Evolutionary conservation across 2,329 filamentous ascomycete genomes (phyloP).

Genomic region (Ceratocystis cubensis): DNA sequence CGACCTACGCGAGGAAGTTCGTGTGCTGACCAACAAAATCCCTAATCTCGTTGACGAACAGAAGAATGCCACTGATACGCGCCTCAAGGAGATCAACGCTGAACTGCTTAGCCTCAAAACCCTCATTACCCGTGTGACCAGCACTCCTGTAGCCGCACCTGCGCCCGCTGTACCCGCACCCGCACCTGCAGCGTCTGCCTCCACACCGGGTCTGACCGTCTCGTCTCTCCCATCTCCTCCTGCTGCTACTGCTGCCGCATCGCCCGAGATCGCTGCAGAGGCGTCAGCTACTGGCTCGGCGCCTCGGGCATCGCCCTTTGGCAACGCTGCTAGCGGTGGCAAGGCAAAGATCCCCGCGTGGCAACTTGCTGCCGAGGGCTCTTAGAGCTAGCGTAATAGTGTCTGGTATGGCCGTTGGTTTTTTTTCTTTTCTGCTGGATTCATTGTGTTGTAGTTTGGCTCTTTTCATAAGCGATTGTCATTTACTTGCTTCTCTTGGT

Average conservation of each 20-base stretch:
- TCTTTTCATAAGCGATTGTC: slow-evolving; percentile 7
- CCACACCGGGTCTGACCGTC: not conserved
- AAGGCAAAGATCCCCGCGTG: slow-evolving; percentile 66
- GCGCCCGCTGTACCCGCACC: slow-evolving; percentile 21
- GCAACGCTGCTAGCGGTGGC: slow-evolving; percentile 28
- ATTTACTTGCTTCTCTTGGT: not conserved
- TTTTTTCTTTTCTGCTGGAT: not conserved
- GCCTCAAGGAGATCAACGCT: slow-evolving; percentile 70
- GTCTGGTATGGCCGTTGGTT: not conserved
- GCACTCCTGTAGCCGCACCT: slow-evolving; percentile 26
- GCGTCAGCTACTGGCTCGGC: not conserved
- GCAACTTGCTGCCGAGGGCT: slow-evolving; percentile 48
- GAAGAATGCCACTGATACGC: slow-evolving; percentile 67
- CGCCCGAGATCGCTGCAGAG: not conserved
- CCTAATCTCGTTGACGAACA: slow-evolving; percentile 81
- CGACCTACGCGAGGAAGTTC: slow-evolving; percentile 74
- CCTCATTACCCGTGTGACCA: slow-evolving; percentile 53
- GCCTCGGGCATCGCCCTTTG: slow-evolving; percentile 17
- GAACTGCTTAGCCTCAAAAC: slow-evolving; percentile 91
- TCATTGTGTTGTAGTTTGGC: slow-evolving; percentile 2
- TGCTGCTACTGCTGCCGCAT: not conserved
- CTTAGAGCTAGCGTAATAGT: not conserved
- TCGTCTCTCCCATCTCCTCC: not conserved
- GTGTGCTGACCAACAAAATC: slow-evolving; percentile 67
- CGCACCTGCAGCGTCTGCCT: not conserved